Evolutionary conservation across 2,329 filamentous ascomycete genomes (phyloP).

Genomic region (Cladophialophora immunda): DNA sequence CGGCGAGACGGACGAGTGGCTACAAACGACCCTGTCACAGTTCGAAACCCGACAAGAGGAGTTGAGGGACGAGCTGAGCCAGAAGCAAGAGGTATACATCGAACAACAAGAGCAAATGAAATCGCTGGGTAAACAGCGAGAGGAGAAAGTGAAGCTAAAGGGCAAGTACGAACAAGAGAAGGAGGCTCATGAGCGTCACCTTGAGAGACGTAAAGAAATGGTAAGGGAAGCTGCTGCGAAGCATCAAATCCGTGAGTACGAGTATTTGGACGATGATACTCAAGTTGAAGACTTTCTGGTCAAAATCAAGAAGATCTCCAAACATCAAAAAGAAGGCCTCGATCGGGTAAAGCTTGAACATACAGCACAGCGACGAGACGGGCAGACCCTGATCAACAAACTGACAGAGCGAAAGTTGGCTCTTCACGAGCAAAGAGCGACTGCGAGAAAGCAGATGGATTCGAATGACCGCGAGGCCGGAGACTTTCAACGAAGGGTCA

Average conservation of each 20-base stretch:
- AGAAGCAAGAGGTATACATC: slow-evolving; percentile 70
- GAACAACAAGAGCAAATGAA: slow-evolving; percentile 65
- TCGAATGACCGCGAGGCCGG: slow-evolving; percentile 75
- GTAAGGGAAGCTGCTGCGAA: slow-evolving; percentile 79
- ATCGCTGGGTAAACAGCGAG: slow-evolving; percentile 34
- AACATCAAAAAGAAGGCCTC: slow-evolving; percentile 80
- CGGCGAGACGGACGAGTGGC: slow-evolving; percentile 77
- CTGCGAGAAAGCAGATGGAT: slow-evolving; percentile 75
- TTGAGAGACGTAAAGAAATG: slow-evolving; percentile 74
- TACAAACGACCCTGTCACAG: slow-evolving; percentile 75
- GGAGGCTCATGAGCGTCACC: slow-evolving; percentile 82
- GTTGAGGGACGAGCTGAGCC: slow-evolving; percentile 70
- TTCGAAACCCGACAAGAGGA: slow-evolving; percentile 78
- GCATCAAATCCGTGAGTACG: slow-evolving; percentile 85
- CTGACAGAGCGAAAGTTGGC: slow-evolving; percentile 78
- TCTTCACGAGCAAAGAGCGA: slow-evolving; percentile 76
- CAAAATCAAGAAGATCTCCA: slow-evolving; percentile 75
- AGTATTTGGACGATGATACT: slow-evolving; percentile 76
- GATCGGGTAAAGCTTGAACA: slow-evolving; percentile 78
- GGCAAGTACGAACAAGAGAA: slow-evolving; percentile 87
- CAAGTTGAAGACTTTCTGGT: slow-evolving; percentile 80
- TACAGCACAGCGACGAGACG: slow-evolving; percentile 75
- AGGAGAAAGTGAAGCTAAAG: slow-evolving; percentile 57
- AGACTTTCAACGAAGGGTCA: slow-evolving; percentile 72
- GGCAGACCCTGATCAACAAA: slow-evolving; percentile 75